Conservation (phyloP, 352 stramenopile species). For the Globisporangium spiculum region DNA sequence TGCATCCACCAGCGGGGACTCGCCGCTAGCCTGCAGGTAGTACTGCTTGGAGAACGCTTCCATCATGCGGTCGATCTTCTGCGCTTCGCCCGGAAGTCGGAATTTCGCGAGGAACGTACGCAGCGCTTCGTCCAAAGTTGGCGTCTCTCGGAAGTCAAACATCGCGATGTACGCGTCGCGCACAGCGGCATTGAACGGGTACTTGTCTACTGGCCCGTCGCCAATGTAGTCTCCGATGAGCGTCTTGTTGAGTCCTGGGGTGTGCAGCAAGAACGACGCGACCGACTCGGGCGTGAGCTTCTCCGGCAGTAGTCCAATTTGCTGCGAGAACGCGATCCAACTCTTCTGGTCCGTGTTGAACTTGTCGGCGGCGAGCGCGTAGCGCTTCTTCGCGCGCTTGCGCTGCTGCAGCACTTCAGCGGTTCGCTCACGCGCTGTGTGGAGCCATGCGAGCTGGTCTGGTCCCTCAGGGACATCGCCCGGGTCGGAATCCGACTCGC, state of each 20-base stretch:
- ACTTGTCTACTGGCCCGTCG: slow-evolving; percentile 94
- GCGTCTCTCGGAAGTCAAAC: slow-evolving; percentile 92
- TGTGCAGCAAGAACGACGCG: slow-evolving; percentile 93
- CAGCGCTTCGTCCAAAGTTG: slow-evolving; percentile 89
- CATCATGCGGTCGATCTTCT: slow-evolving; percentile 98
- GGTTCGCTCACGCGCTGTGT: slow-evolving; percentile 81
- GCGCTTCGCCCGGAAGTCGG: slow-evolving; percentile 95
- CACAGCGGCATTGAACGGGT: slow-evolving; percentile 93
- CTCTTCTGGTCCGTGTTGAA: slow-evolving; percentile 96
- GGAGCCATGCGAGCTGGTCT: slow-evolving; percentile 74
- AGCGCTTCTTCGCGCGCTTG: slow-evolving; percentile 90
- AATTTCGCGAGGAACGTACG: slow-evolving; percentile 94
- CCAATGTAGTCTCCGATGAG: slow-evolving; percentile 96
- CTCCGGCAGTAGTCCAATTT: slow-evolving; percentile 82
- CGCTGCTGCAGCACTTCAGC: slow-evolving; percentile 88
- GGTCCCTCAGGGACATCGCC: slow-evolving; percentile 22
- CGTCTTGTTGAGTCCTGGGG: slow-evolving; percentile 90
- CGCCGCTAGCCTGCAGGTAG: slow-evolving; percentile 71
- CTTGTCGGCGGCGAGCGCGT: slow-evolving; percentile 86
- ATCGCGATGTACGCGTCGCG: slow-evolving; percentile 87
- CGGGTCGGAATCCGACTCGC: slow-evolving; percentile 66
- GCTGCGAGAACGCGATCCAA: slow-evolving; percentile 88
- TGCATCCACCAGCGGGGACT: slow-evolving; percentile 61
- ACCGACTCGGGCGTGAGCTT: slow-evolving; percentile 85
- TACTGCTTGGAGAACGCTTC: slow-evolving; percentile 94